Evolutionary conservation across 805 yeast species (phyloP).

Genomic region (Metschnikowia continentalis): DNA sequence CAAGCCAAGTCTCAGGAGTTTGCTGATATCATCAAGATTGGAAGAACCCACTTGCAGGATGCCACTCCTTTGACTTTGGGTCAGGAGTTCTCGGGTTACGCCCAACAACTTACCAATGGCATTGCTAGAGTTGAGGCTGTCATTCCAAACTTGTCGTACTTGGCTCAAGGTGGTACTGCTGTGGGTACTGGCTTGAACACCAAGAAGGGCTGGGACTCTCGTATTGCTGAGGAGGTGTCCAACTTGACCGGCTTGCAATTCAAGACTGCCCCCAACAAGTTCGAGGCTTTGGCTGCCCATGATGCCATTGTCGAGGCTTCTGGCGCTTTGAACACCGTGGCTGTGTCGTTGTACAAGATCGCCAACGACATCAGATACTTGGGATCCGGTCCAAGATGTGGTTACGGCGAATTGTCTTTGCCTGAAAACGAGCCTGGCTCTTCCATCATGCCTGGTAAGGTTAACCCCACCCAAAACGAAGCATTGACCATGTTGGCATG

Average conservation of each 20-base stretch:
- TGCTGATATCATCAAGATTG: conserved; percentile 87
- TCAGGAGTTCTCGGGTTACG: conserved; percentile 97
- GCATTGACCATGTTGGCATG: conserved; percentile 97
- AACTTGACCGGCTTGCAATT: conserved; percentile 84
- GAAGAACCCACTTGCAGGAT: conserved; percentile 98
- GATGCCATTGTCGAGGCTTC: conserved; percentile 97
- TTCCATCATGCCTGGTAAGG: conserved; percentile 99
- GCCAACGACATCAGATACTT: conserved; percentile 97
- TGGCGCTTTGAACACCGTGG: conserved; percentile 94
- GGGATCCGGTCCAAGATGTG: conserved; percentile 99
- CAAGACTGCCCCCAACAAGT: conserved; percentile 96
- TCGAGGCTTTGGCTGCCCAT: conserved; percentile 98
- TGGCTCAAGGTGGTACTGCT: conserved; percentile 99
- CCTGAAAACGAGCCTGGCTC: conserved; percentile 99
- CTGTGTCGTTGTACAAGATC: conserved; percentile 89
- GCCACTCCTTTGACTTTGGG: conserved; percentile 98
- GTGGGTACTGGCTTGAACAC: conserved; percentile 99
- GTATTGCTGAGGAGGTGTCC: conserved; percentile 82
- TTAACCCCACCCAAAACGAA: conserved; percentile 98
- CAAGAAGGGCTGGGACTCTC: conserved; percentile 79
- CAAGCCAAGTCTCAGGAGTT: conserved; percentile 79
- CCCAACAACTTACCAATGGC: conserved; percentile 88
- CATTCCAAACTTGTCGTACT: conserved; percentile 68
- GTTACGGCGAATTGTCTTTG: conserved; percentile 90
- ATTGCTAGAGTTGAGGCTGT: conserved; percentile 76